Conservation (phyloP, 495 filamentous ascomycete species). For the Penicillium goetzii region DNA sequence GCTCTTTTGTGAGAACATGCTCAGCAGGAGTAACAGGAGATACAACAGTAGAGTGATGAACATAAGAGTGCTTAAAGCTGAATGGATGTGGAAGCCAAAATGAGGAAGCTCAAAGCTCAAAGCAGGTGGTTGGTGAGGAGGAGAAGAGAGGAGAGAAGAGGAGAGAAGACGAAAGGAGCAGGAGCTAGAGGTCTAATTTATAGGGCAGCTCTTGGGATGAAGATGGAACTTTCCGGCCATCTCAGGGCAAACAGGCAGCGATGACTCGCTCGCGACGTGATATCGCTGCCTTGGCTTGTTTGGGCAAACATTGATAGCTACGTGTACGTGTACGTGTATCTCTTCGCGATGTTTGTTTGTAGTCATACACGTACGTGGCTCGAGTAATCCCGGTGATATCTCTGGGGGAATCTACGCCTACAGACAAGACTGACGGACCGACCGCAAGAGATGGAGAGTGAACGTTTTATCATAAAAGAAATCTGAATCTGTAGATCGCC, state of each 20-base stretch:
- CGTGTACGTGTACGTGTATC: background rate
- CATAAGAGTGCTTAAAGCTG: background rate
- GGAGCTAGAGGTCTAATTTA: background rate
- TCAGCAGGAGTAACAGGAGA: no score
- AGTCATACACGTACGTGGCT: background rate
- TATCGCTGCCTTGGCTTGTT: background rate
- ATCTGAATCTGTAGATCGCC: background rate
- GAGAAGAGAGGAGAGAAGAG: conserved; percentile 1
- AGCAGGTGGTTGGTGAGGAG: background rate
- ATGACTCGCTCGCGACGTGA: background rate
- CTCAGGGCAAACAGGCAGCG: background rate
- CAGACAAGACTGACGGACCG: background rate
- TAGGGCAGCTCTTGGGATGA: background rate
- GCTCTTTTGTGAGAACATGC: no score
- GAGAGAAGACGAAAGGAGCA: background rate
- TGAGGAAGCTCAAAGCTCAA: background rate
- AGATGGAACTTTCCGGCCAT: conserved; percentile 3
- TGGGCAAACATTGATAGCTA: background rate
- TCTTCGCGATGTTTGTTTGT: background rate
- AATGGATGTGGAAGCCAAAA: background rate
- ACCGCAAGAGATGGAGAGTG: background rate
- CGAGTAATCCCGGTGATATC: background rate
- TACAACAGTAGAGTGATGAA: no score
- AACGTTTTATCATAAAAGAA: background rate
- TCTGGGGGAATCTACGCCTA: background rate